Percentiles rank a stretch among this genome's conserved stretches.
Evolutionary conservation across 768 basidiomycete species (phyloP).

Genomic region (Imleria badia): DNA sequence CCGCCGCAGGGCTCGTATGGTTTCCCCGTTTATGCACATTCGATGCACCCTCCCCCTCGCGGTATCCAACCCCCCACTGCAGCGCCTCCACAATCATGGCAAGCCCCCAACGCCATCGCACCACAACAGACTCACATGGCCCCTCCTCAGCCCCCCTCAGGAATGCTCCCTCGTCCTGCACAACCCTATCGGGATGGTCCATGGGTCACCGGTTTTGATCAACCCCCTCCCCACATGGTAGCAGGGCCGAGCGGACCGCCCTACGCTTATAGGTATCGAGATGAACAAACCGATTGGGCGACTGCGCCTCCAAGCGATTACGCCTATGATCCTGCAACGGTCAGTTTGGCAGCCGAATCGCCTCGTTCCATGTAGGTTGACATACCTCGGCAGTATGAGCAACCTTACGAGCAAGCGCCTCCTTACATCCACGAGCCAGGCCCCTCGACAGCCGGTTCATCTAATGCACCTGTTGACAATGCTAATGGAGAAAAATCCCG

Average conservation of each 20-base stretch:
- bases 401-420: slow-evolving; percentile 54
- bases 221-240: slow-evolving; percentile 48
- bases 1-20: slow-evolving; percentile 28
- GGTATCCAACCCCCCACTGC: slow-evolving; percentile 47
- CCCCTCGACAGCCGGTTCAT: slow-evolving; percentile 44
- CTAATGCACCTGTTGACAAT: slow-evolving; percentile 29
- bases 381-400: slow-evolving; percentile 46
- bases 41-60: slow-evolving; percentile 37
- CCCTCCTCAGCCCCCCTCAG: slow-evolving; percentile 43
- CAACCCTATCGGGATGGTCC: slow-evolving; percentile 48
- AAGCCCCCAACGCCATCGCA: slow-evolving; percentile 56
- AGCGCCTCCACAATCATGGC: slow-evolving; percentile 64
- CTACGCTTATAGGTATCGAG: slow-evolving; percentile 63
- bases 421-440: slow-evolving; percentile 57
- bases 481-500: slow-evolving; percentile 46
- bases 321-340: slow-evolving; percentile 51
- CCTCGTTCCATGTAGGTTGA: slow-evolving; percentile 3
- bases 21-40: slow-evolving; percentile 41
- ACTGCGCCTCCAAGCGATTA: slow-evolving; percentile 45
- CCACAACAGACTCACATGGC: slow-evolving; percentile 66
- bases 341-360: slow-evolving; percentile 29
- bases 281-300: slow-evolving; percentile 54
- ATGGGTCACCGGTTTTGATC: slow-evolving; percentile 59
- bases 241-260: slow-evolving; percentile 42
- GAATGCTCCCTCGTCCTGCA: slow-evolving; percentile 45